Base-by-base conservation (phyloP, 352 stramenopile genomes). In the Globisporangium echinulatum region DNA sequence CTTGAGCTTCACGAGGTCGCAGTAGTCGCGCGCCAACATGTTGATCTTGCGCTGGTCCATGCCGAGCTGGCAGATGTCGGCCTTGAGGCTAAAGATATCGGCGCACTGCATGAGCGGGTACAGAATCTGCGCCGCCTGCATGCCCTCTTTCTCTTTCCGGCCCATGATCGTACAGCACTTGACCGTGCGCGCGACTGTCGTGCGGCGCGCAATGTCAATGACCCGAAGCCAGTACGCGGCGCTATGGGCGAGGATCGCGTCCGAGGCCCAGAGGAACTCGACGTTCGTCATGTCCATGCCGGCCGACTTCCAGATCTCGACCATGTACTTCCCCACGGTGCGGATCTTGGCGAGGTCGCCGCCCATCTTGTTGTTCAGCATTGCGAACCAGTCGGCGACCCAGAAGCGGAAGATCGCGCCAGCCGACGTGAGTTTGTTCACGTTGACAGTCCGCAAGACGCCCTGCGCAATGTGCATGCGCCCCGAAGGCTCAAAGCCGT, bases 81-180 rank as follows among this genome's bases (percentile, higher is more conserved):
- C 97, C 75, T 98, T 97, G 17, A 99, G 74, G 78, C 98, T 99
- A 70, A 99, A 99, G 44, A 99, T 97, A 73, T 99, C 97, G 10
- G 96, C 97, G 74, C 97, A 99, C 78, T 99, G 96, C 96, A 99
- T 98, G 9, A 98, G 77, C 48, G 96, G 96, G 77, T 98, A 99
- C 58, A 99, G 74, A 42, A 99, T 96, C 72, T 98, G 96, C 36
- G 96, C 95, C 3, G 90, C 81, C n/a, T 90, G 96, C 69, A 98
- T 94, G 58, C 82, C 83, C 25, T 83, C 79, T 58, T 85, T 86
- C 64, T 94, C 83, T 62, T 98, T 88, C 42, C 97, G 82, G 7
- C 97, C 97, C 97, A 99, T 99, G 70, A 99, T 99, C 62, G 98
- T 98, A 73, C 97, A 99, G 78, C 97, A 99, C 69, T 98, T 98